phyloP scores from a whole-genome alignment of 768 basidiomycete genomes.

The Russula vinacea region DNA sequence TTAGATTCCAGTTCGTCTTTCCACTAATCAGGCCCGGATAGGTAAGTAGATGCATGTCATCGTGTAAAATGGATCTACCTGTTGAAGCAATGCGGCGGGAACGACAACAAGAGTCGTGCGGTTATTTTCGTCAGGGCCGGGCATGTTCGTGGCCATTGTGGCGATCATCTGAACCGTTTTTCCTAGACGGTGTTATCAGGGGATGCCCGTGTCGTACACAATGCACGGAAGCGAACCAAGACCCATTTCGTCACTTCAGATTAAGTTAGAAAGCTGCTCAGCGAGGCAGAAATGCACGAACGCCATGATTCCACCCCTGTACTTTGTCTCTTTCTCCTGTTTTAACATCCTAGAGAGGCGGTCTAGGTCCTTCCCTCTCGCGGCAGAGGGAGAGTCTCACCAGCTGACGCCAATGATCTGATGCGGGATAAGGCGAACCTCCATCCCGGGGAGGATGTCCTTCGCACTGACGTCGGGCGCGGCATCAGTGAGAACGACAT shows the following conservation, averaged over 20 bases:
- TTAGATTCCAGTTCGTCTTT: conserved; percentile 70
- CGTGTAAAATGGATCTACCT: conserved; percentile 41
- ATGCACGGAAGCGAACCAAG: conserved; percentile 37
- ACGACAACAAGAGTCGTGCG: conserved; percentile 74
- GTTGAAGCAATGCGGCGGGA: conserved; percentile 69
- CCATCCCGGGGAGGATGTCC: conserved; percentile 64
- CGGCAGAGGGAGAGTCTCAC: conserved; percentile 36
- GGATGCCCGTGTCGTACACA: background rate
- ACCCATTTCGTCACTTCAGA: conserved; percentile 64
- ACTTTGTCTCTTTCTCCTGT: conserved; percentile 47
- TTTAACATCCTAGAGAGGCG: conserved; percentile 55
- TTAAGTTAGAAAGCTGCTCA: background rate
- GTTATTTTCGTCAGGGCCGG: conserved; percentile 44
- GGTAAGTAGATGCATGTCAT: background rate
- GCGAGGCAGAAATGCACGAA: conserved; percentile 32
- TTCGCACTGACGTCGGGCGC: conserved; percentile 40
- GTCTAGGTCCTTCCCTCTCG: too few relatives aligned
- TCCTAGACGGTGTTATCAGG: conserved; percentile 36
- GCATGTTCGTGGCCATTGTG: conserved; percentile 65
- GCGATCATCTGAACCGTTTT: conserved; percentile 83
- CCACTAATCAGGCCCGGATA: conserved; percentile 49
- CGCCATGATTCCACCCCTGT: conserved; percentile 66
- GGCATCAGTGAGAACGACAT: background rate
- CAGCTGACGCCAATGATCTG: conserved; percentile 77
- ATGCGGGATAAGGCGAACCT: conserved; percentile 67